These are phyloP conservation scores for Sphaerostilbella broomeana DNA, from an alignment of 2,329 filamentous ascomycete genomes.

Conservation along the genomic window DNA sequence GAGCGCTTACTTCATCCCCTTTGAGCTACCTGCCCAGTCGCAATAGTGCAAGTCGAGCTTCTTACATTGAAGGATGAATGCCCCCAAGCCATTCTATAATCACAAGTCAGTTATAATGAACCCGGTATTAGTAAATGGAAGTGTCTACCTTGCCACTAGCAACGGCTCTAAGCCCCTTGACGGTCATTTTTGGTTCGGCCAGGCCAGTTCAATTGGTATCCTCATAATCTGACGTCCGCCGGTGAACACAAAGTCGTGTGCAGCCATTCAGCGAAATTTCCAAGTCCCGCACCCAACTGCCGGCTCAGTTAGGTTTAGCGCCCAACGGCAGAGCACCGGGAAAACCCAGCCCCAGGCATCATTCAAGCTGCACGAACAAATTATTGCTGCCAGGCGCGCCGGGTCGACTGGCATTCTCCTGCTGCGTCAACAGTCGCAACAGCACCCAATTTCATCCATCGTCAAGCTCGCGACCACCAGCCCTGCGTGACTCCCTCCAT, in stretches of 20 bases:
- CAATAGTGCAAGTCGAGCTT: conserved; percentile 95
- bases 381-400: conserved; percentile 16
- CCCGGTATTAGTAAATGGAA: background rate
- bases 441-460: background rate
- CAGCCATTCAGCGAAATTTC: background rate
- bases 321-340: conserved; percentile 16
- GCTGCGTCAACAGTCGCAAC: conserved; percentile 7
- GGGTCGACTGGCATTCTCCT: conserved; percentile 4
- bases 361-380: conserved; percentile 15
- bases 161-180: conserved; percentile 46
- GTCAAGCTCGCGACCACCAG: conserved; percentile 1
- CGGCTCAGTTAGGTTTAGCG: conserved; percentile 23
- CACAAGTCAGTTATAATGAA: conserved; percentile 17
- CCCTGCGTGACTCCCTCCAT: background rate
- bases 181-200: conserved; percentile 42
- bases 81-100: conserved; percentile 82
- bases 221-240: conserved; percentile 21
- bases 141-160: conserved; percentile 46
- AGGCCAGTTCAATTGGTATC: conserved; percentile 23
- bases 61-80: conserved; percentile 97
- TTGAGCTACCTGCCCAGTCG: conserved; percentile 89
- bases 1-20: conserved; percentile 76
- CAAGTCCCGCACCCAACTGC: conserved; percentile 12
- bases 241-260: conserved; percentile 15
- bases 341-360: conserved; percentile 15